Evolutionary conservation across 768 basidiomycete species (phyloP), one percentile per base, ranked within the genome.

Genomic region (Boletellus sp.): DNA sequence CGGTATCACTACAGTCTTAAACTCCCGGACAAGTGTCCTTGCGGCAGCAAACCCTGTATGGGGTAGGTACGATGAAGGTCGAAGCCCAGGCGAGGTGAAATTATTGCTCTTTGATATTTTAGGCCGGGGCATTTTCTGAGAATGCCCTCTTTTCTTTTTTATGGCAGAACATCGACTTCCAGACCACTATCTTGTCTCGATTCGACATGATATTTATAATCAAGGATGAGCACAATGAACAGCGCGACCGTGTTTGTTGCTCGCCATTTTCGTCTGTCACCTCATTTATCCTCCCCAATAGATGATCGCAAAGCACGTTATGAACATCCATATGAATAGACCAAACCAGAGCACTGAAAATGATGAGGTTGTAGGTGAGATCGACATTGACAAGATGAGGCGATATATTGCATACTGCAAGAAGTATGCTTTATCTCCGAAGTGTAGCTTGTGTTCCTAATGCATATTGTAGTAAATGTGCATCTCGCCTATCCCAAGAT

Each of bases 191-290:
- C 57, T 70, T 99, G 64, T 97, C 94, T 42, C 88, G 96, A 49
- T 99, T 99, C 69, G 96, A 99, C 66, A 95, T 99, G 94, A 98
- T 99, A 60, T 99, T 98, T 74, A 95, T 99, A 56, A 88, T 99
- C 52, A 92, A 90, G 66, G 96, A 99, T 61, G 94, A 98, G 62
- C 96, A 99, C 66, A 92, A 97, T 64, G 96, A 98, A 67, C 74
- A 77, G 35, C 81, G 96, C 42, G 96, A 99, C 67, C 83, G 85
- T 68, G 94, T 91, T 52, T 35, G 79, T 70, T 24, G 7, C 46
- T 42, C 35, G 24, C 3, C 50, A 45, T 17, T n/a, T 33, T 39
- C 15, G 20, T 7, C 33, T 8, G 24, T 11, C 13, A 51, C 32
- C 34, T n/a, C 32, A 35, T 37, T 55, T 26, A 56, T 37, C 13